Evolutionary conservation across 2,329 filamentous ascomycete species (phyloP), one percentile per base, ranked within the genome.

Genomic region (Ophiostoma novo-ulmi): DNA sequence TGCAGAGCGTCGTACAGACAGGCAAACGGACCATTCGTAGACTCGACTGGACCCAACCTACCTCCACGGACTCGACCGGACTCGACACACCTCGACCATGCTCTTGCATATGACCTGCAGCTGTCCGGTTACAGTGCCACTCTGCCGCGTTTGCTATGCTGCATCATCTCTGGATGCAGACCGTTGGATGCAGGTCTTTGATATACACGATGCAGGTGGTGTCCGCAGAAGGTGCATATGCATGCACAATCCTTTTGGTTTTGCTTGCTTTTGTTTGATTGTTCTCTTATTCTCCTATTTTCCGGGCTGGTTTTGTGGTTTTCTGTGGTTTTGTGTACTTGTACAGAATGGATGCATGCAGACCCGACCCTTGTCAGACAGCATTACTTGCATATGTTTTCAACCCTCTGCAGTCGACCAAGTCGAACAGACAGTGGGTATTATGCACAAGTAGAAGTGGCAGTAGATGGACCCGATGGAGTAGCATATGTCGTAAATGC

Each of bases 111-210:
- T 10, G 5, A 13, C n/a, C n/a, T 31, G 52, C 52, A 58, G 52
- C 52, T 58, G 22, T 58, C 52, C 52, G 52, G 52, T 58, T 58
- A 26, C 52, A 58, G 52, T 58, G 26, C 52, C 52, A 58, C 52
- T 22, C 52, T 58, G 52, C 52, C 52, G 26, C 48, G 52, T 58
- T 58, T 31, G 52, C 52, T 26, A 13, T 39, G 44, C 44, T 48
- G 44, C 44, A 20, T 17, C 44, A 48, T 48, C 17, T 17, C 44
- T n/a, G 5, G 17, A n/a, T 26, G 52, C 52, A 58, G 52, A 3
- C 52, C n/a, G 52, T 58, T 58, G n/a, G 3, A 26, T 58, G 22
- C 22, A 48, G 5, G 44, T 31, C 52, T 58, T 26, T 13, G n/a
- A 26, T 58, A 58, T 58, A 26, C 52, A n/a, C 52, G 11, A 26